Percentiles rank a stretch among this genome's conserved stretches.
Conservation (phyloP, 257 asterid genomes). For the Solanum chmielewskii region DNA sequence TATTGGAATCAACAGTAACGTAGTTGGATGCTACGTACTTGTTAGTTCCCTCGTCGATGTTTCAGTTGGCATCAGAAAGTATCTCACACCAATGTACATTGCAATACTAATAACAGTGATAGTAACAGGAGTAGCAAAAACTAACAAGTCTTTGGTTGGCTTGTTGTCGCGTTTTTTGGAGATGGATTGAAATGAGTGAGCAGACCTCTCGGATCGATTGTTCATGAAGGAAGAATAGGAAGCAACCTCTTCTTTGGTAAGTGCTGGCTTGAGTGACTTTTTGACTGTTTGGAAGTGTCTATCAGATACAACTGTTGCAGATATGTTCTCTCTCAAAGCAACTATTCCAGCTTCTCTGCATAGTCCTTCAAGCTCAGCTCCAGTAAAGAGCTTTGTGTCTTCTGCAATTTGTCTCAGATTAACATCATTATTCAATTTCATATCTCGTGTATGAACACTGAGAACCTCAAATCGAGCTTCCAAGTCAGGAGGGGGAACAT, state of each 20-base stretch:
- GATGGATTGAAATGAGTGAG: conserved; percentile 2
- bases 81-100: conserved; percentile 20
- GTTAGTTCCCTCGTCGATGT: conserved; percentile 13
- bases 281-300: conserved; percentile 54
- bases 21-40: conserved; percentile 15
- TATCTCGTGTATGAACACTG: conserved; percentile 62
- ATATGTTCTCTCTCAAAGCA: conserved; percentile 80
- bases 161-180: conserved; percentile 3
- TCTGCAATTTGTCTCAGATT: conserved; percentile 59
- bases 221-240: conserved; percentile 58
- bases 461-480: conserved; percentile 77
- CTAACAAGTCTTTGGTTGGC: conserved; percentile 9
- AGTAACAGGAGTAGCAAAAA: conserved; percentile 22
- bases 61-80: neutral
- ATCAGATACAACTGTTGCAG: conserved; percentile 50
- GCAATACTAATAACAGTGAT: conserved; percentile 16
- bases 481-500: conserved; percentile 86
- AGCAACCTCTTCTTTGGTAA: conserved; percentile 42
- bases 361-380: conserved; percentile 83
- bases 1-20: neutral
- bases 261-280: conserved; percentile 56
- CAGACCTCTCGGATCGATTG: conserved; percentile 18
- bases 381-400: conserved; percentile 65
- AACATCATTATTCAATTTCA: conserved; percentile 47
- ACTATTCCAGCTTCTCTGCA: conserved; percentile 86